Evolutionary conservation across 345 rosid species (phyloP), one percentile per base, ranked within the genome.

Genomic region (Citrus unshiu): DNA sequence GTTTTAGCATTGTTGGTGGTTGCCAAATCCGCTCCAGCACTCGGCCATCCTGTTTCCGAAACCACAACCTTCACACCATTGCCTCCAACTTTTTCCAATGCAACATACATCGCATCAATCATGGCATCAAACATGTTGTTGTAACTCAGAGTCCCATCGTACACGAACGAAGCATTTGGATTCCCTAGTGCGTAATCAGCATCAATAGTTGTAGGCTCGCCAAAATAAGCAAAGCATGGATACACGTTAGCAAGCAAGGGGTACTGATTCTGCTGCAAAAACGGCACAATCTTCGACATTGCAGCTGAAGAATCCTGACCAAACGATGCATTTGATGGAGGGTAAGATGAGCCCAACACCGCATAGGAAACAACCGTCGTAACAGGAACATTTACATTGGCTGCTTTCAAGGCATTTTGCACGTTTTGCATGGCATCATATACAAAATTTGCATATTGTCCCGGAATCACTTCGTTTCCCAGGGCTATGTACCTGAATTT

Each of bases 31-130:
- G 72, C 63, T 22, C 84, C 84, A 4, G 76, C 75, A 9, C 75
- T 74, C 24, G 84, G 84, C 84, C 84, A 76, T 22, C 80, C 84
- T 9, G 49, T 82, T 73, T 77, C 78, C 0, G 78, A 25, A 24
- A 81, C 71, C n/a, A 73, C 63, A 18, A 83, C 6, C 25, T 16
- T 34, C 21, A 80, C 73, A 43, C 2, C 10, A 16, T n/a, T 8
- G 49, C 63, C 75, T 2, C 70, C 71, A 13, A 27, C 79, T 59
- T 57, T 74, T 63, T 84, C 86, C 63, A 67, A 19, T 2, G 82
- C 77, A 3, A 49, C 69, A 56, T 78, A 74, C 27, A 62, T 18
- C 4, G 74, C 34, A 30, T 84, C 84, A 13, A 74, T 22, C 57
- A 80, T 40, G 5, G 81, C 79, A 14, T 81, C 84, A 1, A 74